Base-by-base conservation (phyloP, 345 rosid genomes). In the Turritis glabra region DNA sequence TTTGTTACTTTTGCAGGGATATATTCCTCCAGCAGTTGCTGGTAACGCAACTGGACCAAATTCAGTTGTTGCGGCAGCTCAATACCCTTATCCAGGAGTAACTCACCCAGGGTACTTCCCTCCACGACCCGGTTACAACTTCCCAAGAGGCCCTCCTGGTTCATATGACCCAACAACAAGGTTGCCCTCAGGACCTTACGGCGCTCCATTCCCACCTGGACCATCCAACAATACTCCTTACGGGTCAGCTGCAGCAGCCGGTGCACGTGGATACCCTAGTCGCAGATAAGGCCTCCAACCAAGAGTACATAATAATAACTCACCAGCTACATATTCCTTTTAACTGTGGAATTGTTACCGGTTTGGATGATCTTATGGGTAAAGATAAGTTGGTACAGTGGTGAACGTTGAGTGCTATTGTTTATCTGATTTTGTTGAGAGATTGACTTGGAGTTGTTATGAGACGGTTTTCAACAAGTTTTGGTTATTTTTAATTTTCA, bases 191-290 rank as follows among this genome's bases (percentile, higher is more conserved):
- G 87, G 84, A 64, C 72, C 79, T 27, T 79, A 78, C 19, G 70
- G 83, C 27, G 81, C 75, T 13, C 68, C 72, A 9, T 69, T 72
- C 67, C 76, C 79, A 15, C 68, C 80, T 55, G 85, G 88, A 81
- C 85, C 80, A 44, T 41, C 79, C 19, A 88, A 64, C 72, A 89
- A 72, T 54, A 21, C 53, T 22, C 83, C 83, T 19, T 87, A 85
- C 18, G 87, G 90, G 53, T 76, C 92, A 67, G 85, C 89, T 78
- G 86, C 90, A 67, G 80, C 92, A 58, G 85, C 87, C 1, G 85
- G 92, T 54, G 64, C 84, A 37, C 63, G 85, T n/a, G 90, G 88
- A 71, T 86, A 87, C 82, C 83, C 82, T 59, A 80, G 11, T 47
- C 81, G 89, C 67, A 87, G 90, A 80, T 89, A 83, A 88, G 9